phyloP scores from a whole-genome alignment of 345 rosid species.

The Heritiera littoralis region DNA sequence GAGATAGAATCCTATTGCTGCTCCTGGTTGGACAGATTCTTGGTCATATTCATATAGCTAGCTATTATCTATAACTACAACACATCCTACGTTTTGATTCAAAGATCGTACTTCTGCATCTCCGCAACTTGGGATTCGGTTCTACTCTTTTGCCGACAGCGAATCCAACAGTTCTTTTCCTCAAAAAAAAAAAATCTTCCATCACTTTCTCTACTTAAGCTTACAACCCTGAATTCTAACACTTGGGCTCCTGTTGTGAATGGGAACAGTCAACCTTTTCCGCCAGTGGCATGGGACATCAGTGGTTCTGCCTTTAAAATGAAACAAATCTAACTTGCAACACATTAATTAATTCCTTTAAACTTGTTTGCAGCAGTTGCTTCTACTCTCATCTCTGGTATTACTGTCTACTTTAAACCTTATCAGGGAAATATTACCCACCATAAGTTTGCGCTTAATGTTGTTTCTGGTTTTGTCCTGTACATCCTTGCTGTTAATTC shows the following conservation, averaged over 20 bases:
- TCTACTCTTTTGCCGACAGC: background rate
- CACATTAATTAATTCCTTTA: background rate
- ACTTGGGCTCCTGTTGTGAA: background rate
- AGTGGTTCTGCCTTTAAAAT: background rate
- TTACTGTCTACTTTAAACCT: background rate
- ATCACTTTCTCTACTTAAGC: background rate
- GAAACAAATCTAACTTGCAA: background rate
- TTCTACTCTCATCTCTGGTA: background rate
- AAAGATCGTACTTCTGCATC: background rate
- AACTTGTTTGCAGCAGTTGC: background rate
- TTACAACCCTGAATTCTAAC: background rate
- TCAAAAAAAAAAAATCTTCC: background rate
- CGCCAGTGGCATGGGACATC: background rate
- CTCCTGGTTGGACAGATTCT: constrained; percentile 9
- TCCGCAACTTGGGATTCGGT: background rate
- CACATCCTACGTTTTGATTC: background rate
- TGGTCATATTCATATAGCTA: background rate
- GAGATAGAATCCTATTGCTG: background rate
- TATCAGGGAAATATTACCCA: background rate
- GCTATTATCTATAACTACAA: background rate
- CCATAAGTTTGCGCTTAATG: background rate
- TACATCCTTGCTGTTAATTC: constrained; percentile 2
- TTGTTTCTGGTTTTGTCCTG: background rate
- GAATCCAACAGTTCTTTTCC: background rate
- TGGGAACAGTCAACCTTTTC: background rate